These are phyloP conservation scores for Tolypocladium pustulatum DNA, from an alignment of 2,329 filamentous ascomycete species.

Conservation along the genomic window DNA sequence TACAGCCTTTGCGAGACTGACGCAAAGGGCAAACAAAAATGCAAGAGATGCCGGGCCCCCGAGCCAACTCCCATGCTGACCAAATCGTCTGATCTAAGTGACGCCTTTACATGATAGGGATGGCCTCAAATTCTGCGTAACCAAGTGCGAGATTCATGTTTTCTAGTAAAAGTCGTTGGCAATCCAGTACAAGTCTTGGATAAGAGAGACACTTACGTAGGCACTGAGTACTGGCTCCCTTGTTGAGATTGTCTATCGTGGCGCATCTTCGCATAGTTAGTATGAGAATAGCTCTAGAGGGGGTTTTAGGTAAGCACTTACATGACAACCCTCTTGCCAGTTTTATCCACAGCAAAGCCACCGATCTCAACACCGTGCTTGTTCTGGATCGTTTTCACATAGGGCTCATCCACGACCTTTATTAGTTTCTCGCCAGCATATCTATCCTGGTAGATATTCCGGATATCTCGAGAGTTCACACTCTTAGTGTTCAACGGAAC, in stretches of 20 bases:
- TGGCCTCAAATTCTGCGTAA: constrained; percentile 81
- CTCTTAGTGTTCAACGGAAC: constrained; percentile 76
- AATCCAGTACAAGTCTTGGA: background rate
- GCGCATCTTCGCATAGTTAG: constrained; percentile 34
- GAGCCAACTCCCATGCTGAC: background rate
- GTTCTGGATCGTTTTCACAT: constrained; percentile 76
- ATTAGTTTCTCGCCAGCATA: constrained; percentile 94
- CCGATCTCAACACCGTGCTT: constrained; percentile 91
- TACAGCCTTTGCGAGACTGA: too few species aligned
- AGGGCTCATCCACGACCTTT: constrained; percentile 86
- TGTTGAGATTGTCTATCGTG: constrained; percentile 87
- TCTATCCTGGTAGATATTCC: constrained; percentile 89
- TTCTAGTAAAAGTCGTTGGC: constrained; percentile 7
- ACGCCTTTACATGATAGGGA: constrained; percentile 43
- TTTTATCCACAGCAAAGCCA: constrained; percentile 84
- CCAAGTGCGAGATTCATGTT: constrained; percentile 89
- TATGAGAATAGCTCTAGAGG: background rate
- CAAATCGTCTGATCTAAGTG: background rate
- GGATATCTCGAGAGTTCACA: constrained; percentile 86
- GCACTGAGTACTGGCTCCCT: constrained; percentile 89
- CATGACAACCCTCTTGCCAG: constrained; percentile 81
- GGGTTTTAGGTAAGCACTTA: background rate
- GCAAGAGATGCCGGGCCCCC: too few species aligned
- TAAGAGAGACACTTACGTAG: constrained; percentile 57
- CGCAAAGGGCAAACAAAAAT: too few species aligned